Evolutionary conservation across 768 basidiomycete genomes (phyloP).

Genomic region (Russula dissimulans): DNA sequence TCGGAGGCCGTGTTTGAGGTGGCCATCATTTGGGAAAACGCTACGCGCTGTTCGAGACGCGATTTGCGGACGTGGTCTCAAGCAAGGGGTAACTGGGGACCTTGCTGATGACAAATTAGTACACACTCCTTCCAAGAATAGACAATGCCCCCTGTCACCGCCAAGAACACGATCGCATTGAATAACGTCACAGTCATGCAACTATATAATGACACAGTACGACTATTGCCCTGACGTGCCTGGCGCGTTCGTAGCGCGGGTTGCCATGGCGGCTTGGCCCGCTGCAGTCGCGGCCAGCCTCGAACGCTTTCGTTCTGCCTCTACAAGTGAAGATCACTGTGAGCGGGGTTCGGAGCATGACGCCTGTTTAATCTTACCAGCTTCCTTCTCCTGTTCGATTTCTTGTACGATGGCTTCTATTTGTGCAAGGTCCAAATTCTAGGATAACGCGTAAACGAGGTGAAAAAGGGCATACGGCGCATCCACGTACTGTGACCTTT

Average conservation of each 20-base stretch:
- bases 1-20: not conserved
- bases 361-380: slow-evolving; percentile 41
- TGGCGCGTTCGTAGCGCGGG: slow-evolving; percentile 37
- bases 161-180: no score
- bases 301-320: slow-evolving; percentile 91
- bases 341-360: not conserved
- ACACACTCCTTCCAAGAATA: not conserved
- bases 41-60: not conserved
- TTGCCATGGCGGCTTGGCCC: slow-evolving; percentile 79
- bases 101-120: not conserved
- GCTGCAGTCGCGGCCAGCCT: slow-evolving; percentile 87
- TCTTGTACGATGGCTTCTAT: slow-evolving; percentile 88
- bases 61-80: no score
- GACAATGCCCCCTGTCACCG: not conserved
- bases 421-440: slow-evolving; percentile 82
- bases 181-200: not conserved
- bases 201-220: slow-evolving; percentile 12
- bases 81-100: not conserved
- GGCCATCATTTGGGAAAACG: slow-evolving; percentile 11
- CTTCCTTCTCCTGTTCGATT: slow-evolving; percentile 97
- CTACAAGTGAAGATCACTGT: slow-evolving; percentile 31
- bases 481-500: slow-evolving; percentile 69
- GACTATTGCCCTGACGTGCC: slow-evolving; percentile 28
- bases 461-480: not conserved
- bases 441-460: not conserved